These are phyloP conservation scores for Arctostaphylos glauca DNA, from an alignment of 148 eudicot genomes.

Conservation along the genomic window DNA sequence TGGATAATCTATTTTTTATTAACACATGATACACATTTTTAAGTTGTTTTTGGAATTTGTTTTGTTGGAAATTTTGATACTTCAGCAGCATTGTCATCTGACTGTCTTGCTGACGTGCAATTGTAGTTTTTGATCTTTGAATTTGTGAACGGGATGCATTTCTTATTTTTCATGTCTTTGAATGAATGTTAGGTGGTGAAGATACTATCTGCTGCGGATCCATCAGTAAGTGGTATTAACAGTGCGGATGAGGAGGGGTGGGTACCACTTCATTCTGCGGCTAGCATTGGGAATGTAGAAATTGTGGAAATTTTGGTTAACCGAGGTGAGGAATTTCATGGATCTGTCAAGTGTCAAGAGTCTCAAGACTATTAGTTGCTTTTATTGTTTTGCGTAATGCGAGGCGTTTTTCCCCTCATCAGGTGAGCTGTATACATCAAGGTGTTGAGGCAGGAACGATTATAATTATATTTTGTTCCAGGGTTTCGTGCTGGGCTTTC, in stretches of 20 bases:
- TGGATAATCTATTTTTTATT: background rate
- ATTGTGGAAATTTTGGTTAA: constrained; percentile 57
- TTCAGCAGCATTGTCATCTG: background rate
- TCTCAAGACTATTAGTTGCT: background rate
- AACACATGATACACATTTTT: background rate
- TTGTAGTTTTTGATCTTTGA: background rate
- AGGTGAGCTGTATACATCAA: background rate
- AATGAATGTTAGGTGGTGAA: constrained; percentile 60
- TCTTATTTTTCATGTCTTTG: background rate
- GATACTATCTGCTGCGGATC: constrained; percentile 63
- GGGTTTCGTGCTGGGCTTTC: too few species aligned
- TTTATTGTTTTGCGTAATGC: background rate
- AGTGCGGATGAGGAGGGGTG: constrained; percentile 93
- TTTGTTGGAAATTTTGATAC: background rate
- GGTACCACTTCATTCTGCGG: constrained; percentile 91
- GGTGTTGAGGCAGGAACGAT: background rate
- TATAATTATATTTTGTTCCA: background rate
- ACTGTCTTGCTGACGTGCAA: background rate
- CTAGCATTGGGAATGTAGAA: constrained; percentile 76
- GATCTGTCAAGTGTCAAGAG: background rate
- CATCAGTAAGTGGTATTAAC: constrained; percentile 54
- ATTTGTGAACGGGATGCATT: constrained; percentile 4
- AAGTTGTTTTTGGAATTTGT: background rate
- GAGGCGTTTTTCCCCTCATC: background rate
- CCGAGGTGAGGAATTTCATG: constrained; percentile 40